Percentiles rank a stretch among this genome's conserved stretches.
phyloP scores from a whole-genome alignment of 1,284 basidiomycete species.

The Gomphus bonarii region DNA sequence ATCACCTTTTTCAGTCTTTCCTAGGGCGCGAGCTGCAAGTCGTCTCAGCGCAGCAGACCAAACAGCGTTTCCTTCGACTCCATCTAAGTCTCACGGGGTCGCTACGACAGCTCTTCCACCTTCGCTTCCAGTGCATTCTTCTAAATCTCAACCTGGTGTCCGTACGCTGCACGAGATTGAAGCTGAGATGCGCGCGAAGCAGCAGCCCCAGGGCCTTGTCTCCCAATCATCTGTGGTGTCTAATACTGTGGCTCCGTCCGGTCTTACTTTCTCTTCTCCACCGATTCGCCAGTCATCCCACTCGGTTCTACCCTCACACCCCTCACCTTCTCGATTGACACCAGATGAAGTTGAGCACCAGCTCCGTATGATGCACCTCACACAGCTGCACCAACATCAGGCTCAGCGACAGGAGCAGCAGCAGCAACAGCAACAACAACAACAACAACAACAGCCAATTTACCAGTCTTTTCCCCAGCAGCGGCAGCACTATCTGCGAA shows the following conservation, averaged over 20 bases:
- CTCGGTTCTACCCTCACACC: neutral
- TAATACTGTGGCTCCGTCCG: neutral
- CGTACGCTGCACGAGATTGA: slow-evolving; percentile 91
- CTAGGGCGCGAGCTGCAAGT: slow-evolving; percentile 26
- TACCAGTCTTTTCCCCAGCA: slow-evolving; percentile 2
- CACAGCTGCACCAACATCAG: slow-evolving; percentile 9
- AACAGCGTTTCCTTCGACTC: neutral
- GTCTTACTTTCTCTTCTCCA: neutral
- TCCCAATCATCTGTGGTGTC: neutral
- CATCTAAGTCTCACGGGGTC: neutral
- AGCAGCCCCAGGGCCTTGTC: neutral
- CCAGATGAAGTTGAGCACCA: slow-evolving; percentile 9
- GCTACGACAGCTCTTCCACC: neutral
- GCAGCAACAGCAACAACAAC: slow-evolving; percentile 1
- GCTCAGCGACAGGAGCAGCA: slow-evolving; percentile 24
- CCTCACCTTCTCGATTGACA: neutral
- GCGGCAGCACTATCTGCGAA: slow-evolving; percentile 7
- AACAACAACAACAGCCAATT: slow-evolving; percentile 10
- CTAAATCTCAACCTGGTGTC: slow-evolving; percentile 17
- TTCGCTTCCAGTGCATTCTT: slow-evolving; percentile 8
- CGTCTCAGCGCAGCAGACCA: slow-evolving; percentile 12
- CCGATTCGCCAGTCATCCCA: neutral
- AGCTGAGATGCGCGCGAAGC: slow-evolving; percentile 69
- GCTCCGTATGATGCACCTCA: slow-evolving; percentile 10
- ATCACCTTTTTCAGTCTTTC: slow-evolving; percentile 60